Conservation (phyloP, 495 filamentous ascomycete species). For the Astrocystis sublimbata region DNA sequence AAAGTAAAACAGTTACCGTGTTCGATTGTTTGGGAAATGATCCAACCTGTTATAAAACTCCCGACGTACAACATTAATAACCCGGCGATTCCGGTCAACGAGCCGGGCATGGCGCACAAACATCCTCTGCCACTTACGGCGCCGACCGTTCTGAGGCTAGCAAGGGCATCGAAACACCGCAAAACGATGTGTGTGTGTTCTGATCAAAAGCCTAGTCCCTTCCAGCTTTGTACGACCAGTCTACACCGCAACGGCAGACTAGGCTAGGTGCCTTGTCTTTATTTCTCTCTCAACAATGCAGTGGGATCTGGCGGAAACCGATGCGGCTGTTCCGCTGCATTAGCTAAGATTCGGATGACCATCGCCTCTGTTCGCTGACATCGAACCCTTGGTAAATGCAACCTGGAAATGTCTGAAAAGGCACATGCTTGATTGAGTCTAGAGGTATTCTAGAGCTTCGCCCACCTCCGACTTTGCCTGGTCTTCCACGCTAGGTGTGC, state of each 20-base stretch:
- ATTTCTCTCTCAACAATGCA: not conserved
- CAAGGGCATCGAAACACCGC: not conserved
- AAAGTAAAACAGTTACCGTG: conserved; percentile 5
- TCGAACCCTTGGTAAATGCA: not conserved
- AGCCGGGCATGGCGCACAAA: not conserved
- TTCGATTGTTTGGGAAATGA: not conserved
- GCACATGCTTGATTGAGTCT: not conserved
- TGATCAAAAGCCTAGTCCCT: not conserved
- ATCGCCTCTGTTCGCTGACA: conserved; percentile 6
- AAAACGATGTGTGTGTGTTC: not conserved
- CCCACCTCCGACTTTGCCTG: not conserved
- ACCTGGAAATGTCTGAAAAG: not conserved
- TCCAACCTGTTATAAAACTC: not conserved
- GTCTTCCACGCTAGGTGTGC: not conserved
- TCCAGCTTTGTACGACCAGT: not conserved
- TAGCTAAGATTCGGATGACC: not conserved
- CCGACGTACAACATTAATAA: conserved; percentile 1
- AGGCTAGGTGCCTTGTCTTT: not conserved
- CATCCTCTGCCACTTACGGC: not conserved
- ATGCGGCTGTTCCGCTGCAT: not conserved
- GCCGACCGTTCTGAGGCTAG: not conserved
- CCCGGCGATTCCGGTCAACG: conserved; percentile 1
- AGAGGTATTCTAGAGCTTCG: not conserved
- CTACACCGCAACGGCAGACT: not conserved
- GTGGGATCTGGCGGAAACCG: not conserved